Evolutionary conservation across 768 basidiomycete species (phyloP), one percentile per base, ranked within the genome.

Genomic region (Symmetrospora coprosmae): DNA sequence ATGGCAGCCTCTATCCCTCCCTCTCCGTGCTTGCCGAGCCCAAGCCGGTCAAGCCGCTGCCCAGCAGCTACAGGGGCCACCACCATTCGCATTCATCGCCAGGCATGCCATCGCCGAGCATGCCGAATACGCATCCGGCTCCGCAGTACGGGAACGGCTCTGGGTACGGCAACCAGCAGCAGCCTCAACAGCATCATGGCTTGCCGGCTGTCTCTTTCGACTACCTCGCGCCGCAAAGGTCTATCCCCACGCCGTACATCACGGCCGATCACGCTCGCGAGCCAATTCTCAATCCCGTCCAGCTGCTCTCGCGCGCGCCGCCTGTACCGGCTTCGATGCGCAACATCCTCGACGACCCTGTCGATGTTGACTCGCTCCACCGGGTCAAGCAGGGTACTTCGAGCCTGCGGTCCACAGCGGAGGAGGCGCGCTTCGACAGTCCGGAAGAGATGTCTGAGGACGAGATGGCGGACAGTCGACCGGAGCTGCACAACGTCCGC

Each of bases 331-430:
- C n/a, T n/a, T n/a, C n/a, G n/a, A n/a, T n/a, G n/a, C n/a, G n/a
- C n/a, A n/a, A n/a, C 50, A 51, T 34, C 7, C 19, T 4, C 30
- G 50, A 34, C 7, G 50, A 51, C 8, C 30, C 11, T 19, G 4
- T 4, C 16, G 50, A 38, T n/a, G 30, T 14, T 19, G 43, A 11
- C 7, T 7, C 11, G 9, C 7, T n/a, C 43, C 43, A 9, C 27
- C 19, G 27, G n/a, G 8, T 31, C 50, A 9, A 4, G 9, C 30
- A 25, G 16, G 25, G n/a, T 2, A 49, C 48, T 19, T 63, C 62
- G n/a, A 61, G 51, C 38, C 35, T 63, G 21, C 52, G 62, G 19
- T 63, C 62, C 16, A 63, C 62, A 5, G 52, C 39, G 30, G 30
- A 6, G 23, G 60, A 61, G 35, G 28, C 23, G 25, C 34, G n/a